Percentiles rank a stretch among this genome's conserved stretches.
Evolutionary conservation across 805 yeast species (phyloP).

Genomic region (Scheffersomyces ergatensis): DNA sequence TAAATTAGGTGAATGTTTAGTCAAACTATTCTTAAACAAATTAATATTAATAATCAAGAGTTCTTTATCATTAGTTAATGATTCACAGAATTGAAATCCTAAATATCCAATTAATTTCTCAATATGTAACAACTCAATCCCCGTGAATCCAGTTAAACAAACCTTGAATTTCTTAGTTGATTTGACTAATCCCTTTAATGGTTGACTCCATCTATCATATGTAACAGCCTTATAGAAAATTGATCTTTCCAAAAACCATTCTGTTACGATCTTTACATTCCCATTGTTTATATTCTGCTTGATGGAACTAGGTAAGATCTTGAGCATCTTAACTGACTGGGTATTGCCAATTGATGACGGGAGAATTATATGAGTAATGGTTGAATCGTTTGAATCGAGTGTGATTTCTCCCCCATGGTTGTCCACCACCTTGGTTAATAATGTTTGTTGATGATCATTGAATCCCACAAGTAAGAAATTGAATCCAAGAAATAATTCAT

Average conservation of each 20-base stretch:
- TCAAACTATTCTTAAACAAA: constrained; percentile 37
- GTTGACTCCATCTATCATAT: constrained; percentile 64
- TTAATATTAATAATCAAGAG: constrained; percentile 54
- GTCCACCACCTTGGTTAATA: constrained; percentile 40
- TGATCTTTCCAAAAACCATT: constrained; percentile 79
- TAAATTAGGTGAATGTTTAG: constrained; percentile 39
- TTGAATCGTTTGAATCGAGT: constrained; percentile 12
- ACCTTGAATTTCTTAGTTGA: constrained; percentile 29
- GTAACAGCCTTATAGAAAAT: constrained; percentile 51
- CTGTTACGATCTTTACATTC: constrained; percentile 51
- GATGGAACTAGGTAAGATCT: constrained; percentile 20
- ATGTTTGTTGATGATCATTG: constrained; percentile 28
- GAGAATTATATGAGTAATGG: constrained; percentile 30
- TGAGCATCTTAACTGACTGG: constrained; percentile 22
- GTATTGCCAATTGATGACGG: constrained; percentile 27
- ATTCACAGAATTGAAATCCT: constrained; percentile 49
- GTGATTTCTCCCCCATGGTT: constrained; percentile 43
- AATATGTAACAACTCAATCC: constrained; percentile 71
- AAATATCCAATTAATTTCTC: constrained; percentile 57
- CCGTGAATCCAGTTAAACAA: constrained; percentile 72
- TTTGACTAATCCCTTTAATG: constrained; percentile 36
- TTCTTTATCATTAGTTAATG: constrained; percentile 51
- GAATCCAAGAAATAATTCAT: constrained; percentile 37
- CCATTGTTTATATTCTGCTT: constrained; percentile 19
- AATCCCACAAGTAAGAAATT: constrained; percentile 45